phyloP scores from a whole-genome alignment of 495 filamentous ascomycete genomes.

The Xylaria sp. region DNA sequence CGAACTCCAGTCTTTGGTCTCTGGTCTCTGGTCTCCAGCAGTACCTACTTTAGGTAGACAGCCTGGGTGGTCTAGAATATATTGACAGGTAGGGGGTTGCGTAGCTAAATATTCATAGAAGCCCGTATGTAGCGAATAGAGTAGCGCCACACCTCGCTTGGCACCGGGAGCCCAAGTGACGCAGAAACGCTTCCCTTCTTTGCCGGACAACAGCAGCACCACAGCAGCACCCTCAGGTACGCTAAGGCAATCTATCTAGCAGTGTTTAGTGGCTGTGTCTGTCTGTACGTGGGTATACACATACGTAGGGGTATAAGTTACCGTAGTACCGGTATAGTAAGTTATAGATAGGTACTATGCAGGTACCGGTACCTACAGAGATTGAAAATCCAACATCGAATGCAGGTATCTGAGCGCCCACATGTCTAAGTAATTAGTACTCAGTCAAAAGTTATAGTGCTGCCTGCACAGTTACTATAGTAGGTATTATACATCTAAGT shows the following conservation, averaged over 20 bases:
- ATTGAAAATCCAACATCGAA: neutral
- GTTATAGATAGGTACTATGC: neutral
- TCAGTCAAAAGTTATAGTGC: neutral
- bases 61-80: neutral
- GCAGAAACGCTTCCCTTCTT: neutral
- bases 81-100: neutral
- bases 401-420: neutral
- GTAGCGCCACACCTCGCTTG: conserved; percentile 12
- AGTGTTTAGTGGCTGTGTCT: neutral
- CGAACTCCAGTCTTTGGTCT: too few species aligned
- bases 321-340: too few species aligned
- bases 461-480: too few species aligned
- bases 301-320: neutral
- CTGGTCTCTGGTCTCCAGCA: too few species aligned
- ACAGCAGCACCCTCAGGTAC: too few species aligned
- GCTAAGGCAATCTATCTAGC: neutral
- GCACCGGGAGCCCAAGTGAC: conserved; percentile 6
- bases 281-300: neutral
- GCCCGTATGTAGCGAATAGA: conserved; percentile 3
- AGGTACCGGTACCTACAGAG: neutral
- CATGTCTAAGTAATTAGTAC: too few species aligned
- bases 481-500: too few species aligned
- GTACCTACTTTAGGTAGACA: neutral
- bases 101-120: neutral
- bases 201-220: neutral